A percentile compares a stretch with the other conserved stretches of the same genome.
phyloP scores from a whole-genome alignment of 2,329 filamentous ascomycete species.

The Arthrinium puccinioides region DNA sequence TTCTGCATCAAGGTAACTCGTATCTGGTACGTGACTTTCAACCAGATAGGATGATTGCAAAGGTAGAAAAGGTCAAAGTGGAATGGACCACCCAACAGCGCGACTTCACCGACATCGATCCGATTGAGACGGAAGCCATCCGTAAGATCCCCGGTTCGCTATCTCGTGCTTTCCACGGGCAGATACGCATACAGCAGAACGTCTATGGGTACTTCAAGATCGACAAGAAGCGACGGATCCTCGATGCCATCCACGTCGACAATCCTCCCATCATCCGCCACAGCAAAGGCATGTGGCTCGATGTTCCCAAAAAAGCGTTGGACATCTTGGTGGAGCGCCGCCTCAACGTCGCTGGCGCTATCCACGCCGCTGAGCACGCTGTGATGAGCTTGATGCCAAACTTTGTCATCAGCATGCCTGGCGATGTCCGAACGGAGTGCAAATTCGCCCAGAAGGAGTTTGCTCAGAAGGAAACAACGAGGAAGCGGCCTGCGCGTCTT shows the following conservation, averaged over 20 bases:
- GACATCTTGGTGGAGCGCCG: constrained; percentile 66
- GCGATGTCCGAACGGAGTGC: constrained; percentile 90
- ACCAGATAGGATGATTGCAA: constrained; percentile 72
- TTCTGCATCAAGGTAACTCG: constrained; percentile 88
- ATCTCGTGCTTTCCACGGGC: constrained; percentile 74
- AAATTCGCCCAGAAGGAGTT: constrained; percentile 88
- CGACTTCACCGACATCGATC: constrained; percentile 91
- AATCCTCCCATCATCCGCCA: constrained; percentile 83
- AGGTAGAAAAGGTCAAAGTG: constrained; percentile 81
- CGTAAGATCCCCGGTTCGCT: constrained; percentile 57
- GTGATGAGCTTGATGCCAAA: constrained; percentile 81
- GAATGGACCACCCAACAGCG: constrained; percentile 93
- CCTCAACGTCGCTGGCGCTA: constrained; percentile 79
- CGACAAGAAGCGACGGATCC: constrained; percentile 75
- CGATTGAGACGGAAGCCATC: constrained; percentile 84
- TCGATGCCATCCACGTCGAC: constrained; percentile 89
- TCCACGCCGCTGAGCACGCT: constrained; percentile 92
- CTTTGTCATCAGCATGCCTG: constrained; percentile 82
- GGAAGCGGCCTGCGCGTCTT: constrained; percentile 79
- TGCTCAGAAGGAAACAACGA: constrained; percentile 55
- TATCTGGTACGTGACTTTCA: constrained; percentile 89
- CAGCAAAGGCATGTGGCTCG: constrained; percentile 92
- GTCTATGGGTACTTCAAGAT: constrained; percentile 98
- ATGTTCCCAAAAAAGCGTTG: constrained; percentile 73
- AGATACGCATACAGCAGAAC: constrained; percentile 77